Evolutionary conservation across 2,329 filamentous ascomycete species (phyloP).

Genomic region (Colletotrichum sp.): DNA sequence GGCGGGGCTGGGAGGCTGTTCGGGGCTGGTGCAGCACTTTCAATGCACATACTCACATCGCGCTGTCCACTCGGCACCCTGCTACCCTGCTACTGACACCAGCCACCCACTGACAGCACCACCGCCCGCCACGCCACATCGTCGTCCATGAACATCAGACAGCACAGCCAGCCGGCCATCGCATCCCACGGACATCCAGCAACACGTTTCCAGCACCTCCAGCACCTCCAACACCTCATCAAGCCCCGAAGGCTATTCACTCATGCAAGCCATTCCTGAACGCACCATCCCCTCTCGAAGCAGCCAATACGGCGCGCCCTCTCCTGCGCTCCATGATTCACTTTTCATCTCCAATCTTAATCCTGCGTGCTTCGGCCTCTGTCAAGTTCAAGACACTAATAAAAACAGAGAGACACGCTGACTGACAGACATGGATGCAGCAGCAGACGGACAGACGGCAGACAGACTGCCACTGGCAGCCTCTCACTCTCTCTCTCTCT

Average conservation of each 20-base stretch:
- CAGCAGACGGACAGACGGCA: not conserved
- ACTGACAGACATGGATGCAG: not conserved
- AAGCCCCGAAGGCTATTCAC: not conserved
- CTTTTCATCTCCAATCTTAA: conserved; percentile 6
- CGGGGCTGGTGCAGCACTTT: not conserved
- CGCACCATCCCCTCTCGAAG: not conserved
- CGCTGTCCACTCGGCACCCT: no score
- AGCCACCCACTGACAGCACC: not conserved
- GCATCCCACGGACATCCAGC: not conserved
- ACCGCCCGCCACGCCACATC: not conserved
- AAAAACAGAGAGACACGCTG: conserved; percentile 7
- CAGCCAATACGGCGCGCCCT: not conserved
- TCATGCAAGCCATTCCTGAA: not conserved
- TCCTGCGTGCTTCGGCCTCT: conserved; percentile 8
- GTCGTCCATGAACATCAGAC: not conserved
- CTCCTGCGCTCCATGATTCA: not conserved
- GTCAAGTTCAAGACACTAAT: conserved; percentile 12
- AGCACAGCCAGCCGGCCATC: not conserved
- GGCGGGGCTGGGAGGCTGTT: conserved; percentile 2
- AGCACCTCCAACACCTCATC: not conserved
- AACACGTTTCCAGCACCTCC: not conserved
- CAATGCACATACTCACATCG: not conserved
- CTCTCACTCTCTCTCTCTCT: not conserved
- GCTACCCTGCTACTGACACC: not conserved
- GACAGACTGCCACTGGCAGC: not conserved